phyloP scores from a whole-genome alignment of 441 rosid genomes.

The Gossypium davidsonii region DNA sequence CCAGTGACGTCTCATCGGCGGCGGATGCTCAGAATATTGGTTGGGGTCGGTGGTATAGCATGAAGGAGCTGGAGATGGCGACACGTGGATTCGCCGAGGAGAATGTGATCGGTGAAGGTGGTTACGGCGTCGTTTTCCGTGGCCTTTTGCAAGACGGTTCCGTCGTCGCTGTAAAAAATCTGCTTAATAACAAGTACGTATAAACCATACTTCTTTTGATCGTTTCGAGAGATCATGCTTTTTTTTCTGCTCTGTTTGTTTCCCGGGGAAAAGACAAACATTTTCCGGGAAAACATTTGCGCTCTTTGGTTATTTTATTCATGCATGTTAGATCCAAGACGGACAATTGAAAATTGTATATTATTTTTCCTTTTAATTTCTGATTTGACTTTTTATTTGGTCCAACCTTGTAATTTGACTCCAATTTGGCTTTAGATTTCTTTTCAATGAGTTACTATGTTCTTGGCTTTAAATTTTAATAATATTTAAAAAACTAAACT shows the following conservation, averaged over 20 bases:
- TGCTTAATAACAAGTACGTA: constrained; percentile 74
- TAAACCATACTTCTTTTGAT: neutral
- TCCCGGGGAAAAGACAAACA: constrained; percentile 7
- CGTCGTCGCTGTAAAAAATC: constrained; percentile 77
- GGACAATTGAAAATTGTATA: neutral
- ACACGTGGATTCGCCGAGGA: constrained; percentile 70
- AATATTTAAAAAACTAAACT: neutral
- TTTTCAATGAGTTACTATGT: neutral
- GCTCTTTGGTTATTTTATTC: neutral
- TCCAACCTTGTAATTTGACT: neutral
- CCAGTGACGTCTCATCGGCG: constrained; percentile 41
- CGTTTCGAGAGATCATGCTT: neutral
- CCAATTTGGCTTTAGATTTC: constrained; percentile 2
- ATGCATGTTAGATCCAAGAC: constrained; percentile 20
- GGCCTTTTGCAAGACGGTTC: constrained; percentile 68
- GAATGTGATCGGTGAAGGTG: constrained; percentile 87
- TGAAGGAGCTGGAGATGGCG: constrained; percentile 77
- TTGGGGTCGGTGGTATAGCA: constrained; percentile 85
- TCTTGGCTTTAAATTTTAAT: constrained; percentile 4
- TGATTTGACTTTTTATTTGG: neutral
- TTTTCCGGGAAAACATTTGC: neutral
- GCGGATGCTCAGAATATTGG: constrained; percentile 52
- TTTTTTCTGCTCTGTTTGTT: constrained; percentile 10
- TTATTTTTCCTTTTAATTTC: neutral
- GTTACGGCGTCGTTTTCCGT: constrained; percentile 76